Evolutionary conservation across 495 filamentous ascomycete genomes (phyloP), one percentile per base, ranked within the genome.

Genomic region (Trichoderma asperelloides): DNA sequence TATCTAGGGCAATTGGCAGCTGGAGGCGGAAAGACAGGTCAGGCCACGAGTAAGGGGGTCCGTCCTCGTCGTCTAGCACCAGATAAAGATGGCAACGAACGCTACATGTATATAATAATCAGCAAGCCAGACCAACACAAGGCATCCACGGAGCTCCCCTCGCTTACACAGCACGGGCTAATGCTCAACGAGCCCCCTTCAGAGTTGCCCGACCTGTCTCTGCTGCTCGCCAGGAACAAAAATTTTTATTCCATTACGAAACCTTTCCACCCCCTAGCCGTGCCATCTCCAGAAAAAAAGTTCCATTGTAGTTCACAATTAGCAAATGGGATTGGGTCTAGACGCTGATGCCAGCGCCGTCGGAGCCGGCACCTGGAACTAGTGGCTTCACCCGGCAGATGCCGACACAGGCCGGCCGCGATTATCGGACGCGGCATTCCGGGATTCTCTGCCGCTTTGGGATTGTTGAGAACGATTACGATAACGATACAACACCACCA

Each of bases 361-460:
- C 55, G 55, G 55, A 27, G 55, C 55, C 55, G 55, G 55, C 27
- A 16, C 11, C 8, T 37, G 33, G 33, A 37, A 27, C 55, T 60
- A 60, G 23, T 55, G 11, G 55, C 25, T 30, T 60, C 33, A 30
- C 21, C 25, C 55, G 55, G 55, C 55, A 30, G 8, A 28, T 60
- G 55, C 55, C 55, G 55, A 60, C 55, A 21, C 55, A 60, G 55
- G 55, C 55, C 55, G 55, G 55, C 55, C 55, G 55, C 55, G 25
- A 60, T 25, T 18, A 30, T 60, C 55, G 55, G 55, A 60, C 23
- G 21, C 55, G 55, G 55, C 8, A 60, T 60, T 25, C 55, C 55
- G 55, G 55, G 55, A 60, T 60, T 47, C n/a, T 37, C 33, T 37
- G 33, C 33, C 9, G 33, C 0, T 37, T 37, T 37, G 33, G 33